Evolutionary conservation across 176 grass and related monocot genomes (phyloP).

Genomic region (Hsuehochloa calcarea): DNA sequence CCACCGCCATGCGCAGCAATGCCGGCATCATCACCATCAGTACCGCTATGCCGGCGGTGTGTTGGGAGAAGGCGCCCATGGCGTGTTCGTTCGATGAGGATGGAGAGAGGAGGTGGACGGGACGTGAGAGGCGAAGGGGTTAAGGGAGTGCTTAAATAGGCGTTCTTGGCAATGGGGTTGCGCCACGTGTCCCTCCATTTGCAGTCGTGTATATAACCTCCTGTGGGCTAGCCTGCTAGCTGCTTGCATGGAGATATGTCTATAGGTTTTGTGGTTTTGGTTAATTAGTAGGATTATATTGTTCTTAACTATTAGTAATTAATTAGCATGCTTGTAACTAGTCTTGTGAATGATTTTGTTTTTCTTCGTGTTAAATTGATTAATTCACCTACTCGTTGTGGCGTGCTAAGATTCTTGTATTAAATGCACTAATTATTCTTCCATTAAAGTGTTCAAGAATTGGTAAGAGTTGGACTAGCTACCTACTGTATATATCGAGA

Average conservation of each 20-base stretch:
- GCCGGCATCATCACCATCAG: neutral
- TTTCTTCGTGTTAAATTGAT: neutral
- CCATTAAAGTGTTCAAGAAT: neutral
- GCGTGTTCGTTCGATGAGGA: neutral
- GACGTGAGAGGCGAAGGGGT: neutral
- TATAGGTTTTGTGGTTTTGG: neutral
- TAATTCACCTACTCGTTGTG: neutral
- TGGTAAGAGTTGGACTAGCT: neutral
- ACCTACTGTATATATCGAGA: neutral
- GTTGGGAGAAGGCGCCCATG: neutral
- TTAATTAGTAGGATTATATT: neutral
- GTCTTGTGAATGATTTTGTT: neutral
- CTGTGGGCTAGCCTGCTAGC: neutral
- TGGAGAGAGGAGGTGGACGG: neutral
- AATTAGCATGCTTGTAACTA: neutral
- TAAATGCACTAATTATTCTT: neutral
- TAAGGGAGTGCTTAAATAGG: slow-evolving; percentile 11
- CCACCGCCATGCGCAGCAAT: neutral
- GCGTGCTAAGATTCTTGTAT: neutral
- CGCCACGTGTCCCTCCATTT: neutral
- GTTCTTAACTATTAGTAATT: neutral
- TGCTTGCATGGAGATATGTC: neutral
- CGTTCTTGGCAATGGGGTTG: neutral
- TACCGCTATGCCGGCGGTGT: neutral
- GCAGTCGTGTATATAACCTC: too few species aligned